Base-by-base conservation (phyloP, 768 basidiomycete species). In the Butyriboletus loyo region DNA sequence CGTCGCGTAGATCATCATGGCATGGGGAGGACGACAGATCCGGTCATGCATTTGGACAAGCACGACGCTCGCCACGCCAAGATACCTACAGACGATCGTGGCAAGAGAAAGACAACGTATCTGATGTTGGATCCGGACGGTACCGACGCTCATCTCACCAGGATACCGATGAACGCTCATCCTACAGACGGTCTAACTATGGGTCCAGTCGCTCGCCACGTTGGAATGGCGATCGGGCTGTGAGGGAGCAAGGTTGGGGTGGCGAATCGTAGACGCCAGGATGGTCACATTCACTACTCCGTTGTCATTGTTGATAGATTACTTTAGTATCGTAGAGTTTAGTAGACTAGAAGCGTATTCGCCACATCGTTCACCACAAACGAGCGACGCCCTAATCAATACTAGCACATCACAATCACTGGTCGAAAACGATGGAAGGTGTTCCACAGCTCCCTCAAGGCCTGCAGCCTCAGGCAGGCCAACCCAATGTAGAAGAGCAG, bases 401-500 rank as follows among this genome's bases (percentile, higher is more conserved):
- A 54, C 38, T 40, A 24, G 8, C 50, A 46, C 44, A 11, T 36
- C 19, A 43, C 46, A 24, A 35, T 41, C 47, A 44, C 24, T 15
- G 0, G 35, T 41, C 6, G n/a, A 41, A 45, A 3, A 35, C 50
- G 21, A 69, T 69, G 68, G 66, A 64, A 55, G 50, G 59, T 17
- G 47, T 60, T 43, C 4, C 56, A 53, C 61, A 64, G 21, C 61
- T 68, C 2, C 66, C 67, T 10, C 64, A 57, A 30, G 70, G 64
- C 31, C 48, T 68, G 36, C 59, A 68, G 25, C 50, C 67, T 9
- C 68, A 70, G 27, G 46, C 55, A 13, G 78, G 77, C 22, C 81
- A 82, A 40, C 75, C 78, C 5, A 64, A 62, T 41, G 79, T 77
- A 30, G 84, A 83, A 25, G 81, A 81, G 34, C 79, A 77, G 1